Evolutionary conservation across 768 basidiomycete genomes (phyloP), one percentile per base, ranked within the genome.

Genomic region (Naganishia friedmannii): DNA sequence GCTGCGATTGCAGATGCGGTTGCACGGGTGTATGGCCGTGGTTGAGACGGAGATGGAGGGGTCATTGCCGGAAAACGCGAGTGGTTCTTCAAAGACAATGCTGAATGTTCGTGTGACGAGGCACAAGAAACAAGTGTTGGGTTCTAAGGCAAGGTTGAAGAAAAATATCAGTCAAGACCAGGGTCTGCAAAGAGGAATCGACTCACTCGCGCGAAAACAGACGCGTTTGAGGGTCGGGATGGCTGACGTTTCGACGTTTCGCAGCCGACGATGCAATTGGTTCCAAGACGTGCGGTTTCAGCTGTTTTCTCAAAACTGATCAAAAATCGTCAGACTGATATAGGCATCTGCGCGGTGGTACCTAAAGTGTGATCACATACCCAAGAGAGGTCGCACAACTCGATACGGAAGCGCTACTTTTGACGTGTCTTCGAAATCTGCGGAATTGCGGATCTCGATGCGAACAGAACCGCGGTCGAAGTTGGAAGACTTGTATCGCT

Each of bases 1-100:
- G 37, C 39, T 42, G 60, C 60, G n/a, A 63, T 63, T 7, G 60
- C 60, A 29, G 60, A 63, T 12, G 60, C 60, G 23, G 60, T 63
- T 46, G 60, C 60, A 26, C 60, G 60, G 13, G 60, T 63, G 42
- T 63, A 63, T 12, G 60, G 60, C 23, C 60, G 37, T 26, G 39
- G n/a, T 45, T 37, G 42, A 45, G 60, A 63, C 26, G 60, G 60
- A 9, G 60, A 63, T 10, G 60, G 60, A 42, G 37, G 39, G 2
- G 42, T 45, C 60, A 63, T 63, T 21, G 54, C 12, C 32, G 54
- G 29, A 29, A 31, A 55, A 3, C n/a, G n/a, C n/a, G n/a, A n/a
- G n/a, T n/a, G n/a, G n/a, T n/a, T n/a, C n/a, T n/a, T 31, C 23
- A 29, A 31, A 15, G 19, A 54, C 6, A 26, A 8, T 46, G 6